A percentile compares a stretch with the other conserved stretches of the same genome.
Conservation (phyloP, 306 rosid genomes). For the Pterocarpus santalinus region DNA sequence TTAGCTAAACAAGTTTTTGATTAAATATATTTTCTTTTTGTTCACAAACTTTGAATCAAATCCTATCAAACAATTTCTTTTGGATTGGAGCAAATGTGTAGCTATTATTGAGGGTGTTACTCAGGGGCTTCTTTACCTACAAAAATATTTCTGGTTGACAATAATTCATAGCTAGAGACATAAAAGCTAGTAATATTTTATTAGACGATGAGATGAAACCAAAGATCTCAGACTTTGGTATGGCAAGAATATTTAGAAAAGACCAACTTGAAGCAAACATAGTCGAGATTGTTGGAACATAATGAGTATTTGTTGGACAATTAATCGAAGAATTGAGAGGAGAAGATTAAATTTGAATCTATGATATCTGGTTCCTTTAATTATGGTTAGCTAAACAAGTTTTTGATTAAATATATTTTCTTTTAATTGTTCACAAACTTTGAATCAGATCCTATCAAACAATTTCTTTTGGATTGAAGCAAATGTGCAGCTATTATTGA, state of each 20-base stretch:
- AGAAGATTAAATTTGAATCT: too few relatives aligned
- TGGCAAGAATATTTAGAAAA: conserved; percentile 47
- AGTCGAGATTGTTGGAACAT: conserved; percentile 53
- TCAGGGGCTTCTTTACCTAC: conserved; percentile 57
- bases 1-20: too few relatives aligned
- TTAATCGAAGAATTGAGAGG: too few relatives aligned
- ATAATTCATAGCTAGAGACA: too few relatives aligned
- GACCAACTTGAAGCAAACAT: conserved; percentile 52
- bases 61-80: background rate
- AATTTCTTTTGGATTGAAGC: conserved; percentile 39
- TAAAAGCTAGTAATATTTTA: too few relatives aligned
- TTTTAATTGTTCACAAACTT: too few relatives aligned
- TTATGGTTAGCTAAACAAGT: too few relatives aligned
- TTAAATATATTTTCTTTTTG: too few relatives aligned
- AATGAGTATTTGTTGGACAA: conserved; percentile 10
- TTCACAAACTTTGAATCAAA: conserved; percentile 22
- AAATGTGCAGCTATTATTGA: conserved; percentile 48
- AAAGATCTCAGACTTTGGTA: conserved; percentile 58
- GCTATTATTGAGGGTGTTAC: conserved; percentile 52
- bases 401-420: too few relatives aligned
- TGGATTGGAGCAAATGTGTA: conserved; percentile 50
- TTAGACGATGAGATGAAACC: too few relatives aligned
- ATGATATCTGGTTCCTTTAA: too few relatives aligned
- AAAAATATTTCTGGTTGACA: conserved; percentile 49
- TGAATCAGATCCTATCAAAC: conserved; percentile 34